These are phyloP conservation scores for Coniella vitis DNA, from an alignment of 2,329 filamentous ascomycete genomes.

Conservation along the genomic window DNA sequence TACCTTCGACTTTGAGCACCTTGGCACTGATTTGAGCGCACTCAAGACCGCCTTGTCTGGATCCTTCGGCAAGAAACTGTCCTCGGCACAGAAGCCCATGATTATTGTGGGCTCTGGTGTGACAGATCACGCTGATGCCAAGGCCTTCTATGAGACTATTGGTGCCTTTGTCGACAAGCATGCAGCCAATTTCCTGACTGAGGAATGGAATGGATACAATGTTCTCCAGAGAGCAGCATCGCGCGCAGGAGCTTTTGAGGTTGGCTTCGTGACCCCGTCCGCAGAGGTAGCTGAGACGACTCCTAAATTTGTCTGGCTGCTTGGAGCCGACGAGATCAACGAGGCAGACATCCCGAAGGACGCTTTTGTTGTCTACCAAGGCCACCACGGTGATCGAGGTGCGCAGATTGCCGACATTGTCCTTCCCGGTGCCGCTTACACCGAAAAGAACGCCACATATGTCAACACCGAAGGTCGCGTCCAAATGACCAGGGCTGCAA, in stretches of 20 bases:
- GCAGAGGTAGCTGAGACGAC: constrained; percentile 72
- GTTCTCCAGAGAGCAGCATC: constrained; percentile 91
- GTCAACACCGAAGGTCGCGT: constrained; percentile 97
- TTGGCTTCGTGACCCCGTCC: constrained; percentile 88
- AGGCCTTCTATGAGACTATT: constrained; percentile 87
- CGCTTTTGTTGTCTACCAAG: constrained; percentile 95
- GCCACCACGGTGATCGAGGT: constrained; percentile 91
- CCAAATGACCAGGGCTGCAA: constrained; percentile 87
- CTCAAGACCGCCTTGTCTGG: constrained; percentile 82
- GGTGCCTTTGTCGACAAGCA: constrained; percentile 92
- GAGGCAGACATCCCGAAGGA: constrained; percentile 87
- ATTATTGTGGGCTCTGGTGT: constrained; percentile 91
- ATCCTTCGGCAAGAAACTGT: constrained; percentile 86
- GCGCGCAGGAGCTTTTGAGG: constrained; percentile 86
- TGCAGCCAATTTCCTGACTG: constrained; percentile 75
- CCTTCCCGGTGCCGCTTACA: constrained; percentile 91
- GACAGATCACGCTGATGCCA: constrained; percentile 84
- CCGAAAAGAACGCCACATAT: constrained; percentile 92
- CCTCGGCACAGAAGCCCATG: constrained; percentile 85
- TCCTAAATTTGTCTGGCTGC: constrained; percentile 93
- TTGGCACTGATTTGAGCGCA: constrained; percentile 70
- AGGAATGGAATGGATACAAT: constrained; percentile 97
- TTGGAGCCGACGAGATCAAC: constrained; percentile 87
- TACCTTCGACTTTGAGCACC: constrained; percentile 91
- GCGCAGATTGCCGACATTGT: constrained; percentile 91